These are phyloP conservation scores for Penicillium sclerotiorum DNA, from an alignment of 2,329 filamentous ascomycete species.

Conservation along the genomic window DNA sequence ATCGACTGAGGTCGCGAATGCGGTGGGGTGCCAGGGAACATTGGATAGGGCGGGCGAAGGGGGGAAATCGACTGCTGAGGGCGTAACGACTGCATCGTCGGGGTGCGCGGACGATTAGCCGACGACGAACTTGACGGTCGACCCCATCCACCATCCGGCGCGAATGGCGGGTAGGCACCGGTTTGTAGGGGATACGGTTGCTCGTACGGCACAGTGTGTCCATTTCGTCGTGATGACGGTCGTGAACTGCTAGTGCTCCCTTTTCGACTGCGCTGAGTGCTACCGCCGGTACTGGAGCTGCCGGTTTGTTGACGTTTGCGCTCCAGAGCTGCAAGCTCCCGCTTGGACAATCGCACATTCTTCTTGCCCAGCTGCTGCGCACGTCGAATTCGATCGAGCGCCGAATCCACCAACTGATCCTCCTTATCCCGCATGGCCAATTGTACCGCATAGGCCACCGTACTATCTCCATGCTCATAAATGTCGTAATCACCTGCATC, in stretches of 20 bases:
- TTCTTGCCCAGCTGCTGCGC: slow-evolving; percentile 75
- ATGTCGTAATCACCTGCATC: slow-evolving; percentile 56
- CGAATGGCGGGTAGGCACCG: slow-evolving; percentile 36
- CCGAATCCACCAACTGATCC: slow-evolving; percentile 74
- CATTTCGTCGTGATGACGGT: slow-evolving; percentile 24
- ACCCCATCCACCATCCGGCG: slow-evolving; percentile 51
- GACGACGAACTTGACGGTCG: slow-evolving; percentile 40
- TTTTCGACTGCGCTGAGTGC: slow-evolving; percentile 20
- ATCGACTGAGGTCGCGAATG: slow-evolving; percentile 41
- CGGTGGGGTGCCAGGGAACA: slow-evolving; percentile 36
- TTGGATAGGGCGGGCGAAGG: slow-evolving; percentile 38
- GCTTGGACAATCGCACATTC: slow-evolving; percentile 77
- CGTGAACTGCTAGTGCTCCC: slow-evolving; percentile 24
- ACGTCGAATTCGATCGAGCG: slow-evolving; percentile 76
- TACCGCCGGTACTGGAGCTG: slow-evolving; percentile 17
- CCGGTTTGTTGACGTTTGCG: slow-evolving; percentile 62
- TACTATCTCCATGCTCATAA: slow-evolving; percentile 55
- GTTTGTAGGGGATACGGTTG: slow-evolving; percentile 8
- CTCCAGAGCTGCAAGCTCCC: slow-evolving; percentile 80
- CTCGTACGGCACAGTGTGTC: slow-evolving; percentile 10
- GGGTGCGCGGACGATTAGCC: slow-evolving; percentile 47
- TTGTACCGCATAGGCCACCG: slow-evolving; percentile 52
- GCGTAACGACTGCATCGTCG: slow-evolving; percentile 43
- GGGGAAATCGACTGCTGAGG: slow-evolving; percentile 36
- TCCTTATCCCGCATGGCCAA: slow-evolving; percentile 67